Base-by-base conservation (phyloP, 345 rosid species). In the Salix suchowensis region DNA sequence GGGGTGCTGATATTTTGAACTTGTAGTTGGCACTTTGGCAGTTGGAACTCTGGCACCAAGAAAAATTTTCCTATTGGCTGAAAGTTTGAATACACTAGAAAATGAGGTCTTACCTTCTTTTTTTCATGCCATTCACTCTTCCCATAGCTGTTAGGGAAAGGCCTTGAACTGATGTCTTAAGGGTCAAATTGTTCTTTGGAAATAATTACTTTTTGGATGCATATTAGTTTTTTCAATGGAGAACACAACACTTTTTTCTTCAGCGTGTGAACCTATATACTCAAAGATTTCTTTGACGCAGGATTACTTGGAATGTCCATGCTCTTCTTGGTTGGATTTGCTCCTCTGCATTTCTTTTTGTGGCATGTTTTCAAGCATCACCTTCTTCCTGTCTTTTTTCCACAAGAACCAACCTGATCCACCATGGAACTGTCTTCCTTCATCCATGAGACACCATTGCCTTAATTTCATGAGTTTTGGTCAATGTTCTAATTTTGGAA, bases 211-310 rank as follows among this genome's bases (percentile, higher is more conserved):
- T n/a, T 9, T n/a, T 11, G 26, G 62, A 23, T 58, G 28, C 24
- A 23, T 10, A n/a, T 58, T 23, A 58, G 11, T 58, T 8, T 58
- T 58, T 23, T 3, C 15, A 58, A 23, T 58, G 62, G 62, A 23
- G 62, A 58, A 58, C 4, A 2, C 62, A 23, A n/a, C 62, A 58
- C 62, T 1, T 81, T 32, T 78, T 58, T 77, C 82, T 84, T 74
- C 86, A 76, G 79, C 81, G 81, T 84, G 69, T 84, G 84, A 87
- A 77, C 84, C 91, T 89, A 40, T 58, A 85, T 87, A 77, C 91
- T 91, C 91, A 89, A 83, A 85, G 84, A 87, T 93, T 90, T 88
- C 85, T 93, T 91, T 93, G 92, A 76, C 90, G 92, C 97, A 91
- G 93, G 94, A 82, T 81, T 73, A 75, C 87, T 76, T 86, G 90